phyloP scores from a whole-genome alignment of 2,329 filamentous ascomycete genomes.

The Cytospora schulzeri region DNA sequence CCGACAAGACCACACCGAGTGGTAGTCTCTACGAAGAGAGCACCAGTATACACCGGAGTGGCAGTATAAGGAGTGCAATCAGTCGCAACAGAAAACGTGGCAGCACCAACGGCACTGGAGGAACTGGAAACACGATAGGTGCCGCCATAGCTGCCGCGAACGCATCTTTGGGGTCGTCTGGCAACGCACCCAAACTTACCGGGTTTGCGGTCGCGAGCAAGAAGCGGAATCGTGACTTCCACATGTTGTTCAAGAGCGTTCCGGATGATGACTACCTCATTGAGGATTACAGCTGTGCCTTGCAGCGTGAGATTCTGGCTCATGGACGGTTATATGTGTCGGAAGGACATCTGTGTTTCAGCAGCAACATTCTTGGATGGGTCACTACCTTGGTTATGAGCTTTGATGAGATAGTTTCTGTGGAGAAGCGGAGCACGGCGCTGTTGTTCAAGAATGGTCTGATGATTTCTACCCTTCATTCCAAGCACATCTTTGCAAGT shows the following conservation, averaged over 20 bases:
- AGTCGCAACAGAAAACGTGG: constrained; percentile 71
- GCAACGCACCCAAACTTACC: constrained; percentile 74
- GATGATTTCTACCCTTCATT: constrained; percentile 93
- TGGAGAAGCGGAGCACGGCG: constrained; percentile 95
- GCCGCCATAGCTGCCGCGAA: constrained; percentile 73
- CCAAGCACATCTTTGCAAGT: constrained; percentile 93
- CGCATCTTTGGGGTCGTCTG: constrained; percentile 65
- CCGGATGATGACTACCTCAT: constrained; percentile 98
- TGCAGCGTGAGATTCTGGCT: constrained; percentile 93
- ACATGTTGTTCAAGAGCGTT: constrained; percentile 90
- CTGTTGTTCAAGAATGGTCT: constrained; percentile 96
- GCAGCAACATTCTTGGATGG: constrained; percentile 98
- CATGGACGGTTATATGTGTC: constrained; percentile 95
- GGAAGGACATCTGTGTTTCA: constrained; percentile 96
- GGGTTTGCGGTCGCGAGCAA: constrained; percentile 96
- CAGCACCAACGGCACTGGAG: constrained; percentile 60
- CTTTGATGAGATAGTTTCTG: constrained; percentile 95
- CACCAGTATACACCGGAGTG: constrained; percentile 60
- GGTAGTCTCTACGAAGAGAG: constrained; percentile 68
- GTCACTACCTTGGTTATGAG: constrained; percentile 96
- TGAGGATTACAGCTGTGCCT: constrained; percentile 95
- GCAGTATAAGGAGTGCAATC: constrained; percentile 67
- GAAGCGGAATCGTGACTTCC: constrained; percentile 94
- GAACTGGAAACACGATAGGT: constrained; percentile 67
- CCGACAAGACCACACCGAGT: constrained; percentile 66